Evolutionary conservation across 768 basidiomycete species (phyloP).

Genomic region (Auricularia auricula-judae): DNA sequence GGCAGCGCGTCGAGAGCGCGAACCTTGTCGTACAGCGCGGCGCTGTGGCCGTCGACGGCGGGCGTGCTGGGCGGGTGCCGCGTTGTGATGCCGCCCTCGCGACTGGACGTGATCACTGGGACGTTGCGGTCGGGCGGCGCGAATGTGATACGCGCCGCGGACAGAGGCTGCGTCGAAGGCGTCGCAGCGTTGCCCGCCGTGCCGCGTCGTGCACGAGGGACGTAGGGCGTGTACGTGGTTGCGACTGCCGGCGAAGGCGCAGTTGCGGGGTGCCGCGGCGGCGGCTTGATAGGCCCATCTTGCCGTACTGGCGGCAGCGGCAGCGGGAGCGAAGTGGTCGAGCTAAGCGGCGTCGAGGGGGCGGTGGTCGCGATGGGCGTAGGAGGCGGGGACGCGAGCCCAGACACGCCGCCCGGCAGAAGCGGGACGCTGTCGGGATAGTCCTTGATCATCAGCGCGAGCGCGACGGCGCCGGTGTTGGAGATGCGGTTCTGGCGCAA

Average conservation of each 20-base stretch:
- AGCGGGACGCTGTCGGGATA: constrained; percentile 68
- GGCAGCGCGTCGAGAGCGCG: constrained; percentile 82
- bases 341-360: constrained; percentile 22
- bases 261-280: constrained; percentile 38
- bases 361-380: constrained; percentile 22
- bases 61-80: constrained; percentile 21
- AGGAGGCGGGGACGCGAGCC: constrained; percentile 13
- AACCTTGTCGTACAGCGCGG: constrained; percentile 77
- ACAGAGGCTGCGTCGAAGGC: constrained; percentile 1
- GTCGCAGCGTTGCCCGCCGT: constrained; percentile 11
- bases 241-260: constrained; percentile 28
- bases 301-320: constrained; percentile 20
- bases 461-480: constrained; percentile 74
- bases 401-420: constrained; percentile 8
- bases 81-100: constrained; percentile 39
- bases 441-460: constrained; percentile 94
- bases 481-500: constrained; percentile 82
- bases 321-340: constrained; percentile 14
- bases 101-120: constrained; percentile 56
- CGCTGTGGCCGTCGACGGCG: constrained; percentile 41
- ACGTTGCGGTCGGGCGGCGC: constrained; percentile 18
- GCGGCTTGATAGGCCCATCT: constrained; percentile 32
- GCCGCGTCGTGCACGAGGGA: constrained; percentile 51
- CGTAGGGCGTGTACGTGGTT: constrained; percentile 77
- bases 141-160: background rate